Evolutionary conservation across 2,329 filamentous ascomycete genomes (phyloP).

Genomic region (Fusarium verrucosum): DNA sequence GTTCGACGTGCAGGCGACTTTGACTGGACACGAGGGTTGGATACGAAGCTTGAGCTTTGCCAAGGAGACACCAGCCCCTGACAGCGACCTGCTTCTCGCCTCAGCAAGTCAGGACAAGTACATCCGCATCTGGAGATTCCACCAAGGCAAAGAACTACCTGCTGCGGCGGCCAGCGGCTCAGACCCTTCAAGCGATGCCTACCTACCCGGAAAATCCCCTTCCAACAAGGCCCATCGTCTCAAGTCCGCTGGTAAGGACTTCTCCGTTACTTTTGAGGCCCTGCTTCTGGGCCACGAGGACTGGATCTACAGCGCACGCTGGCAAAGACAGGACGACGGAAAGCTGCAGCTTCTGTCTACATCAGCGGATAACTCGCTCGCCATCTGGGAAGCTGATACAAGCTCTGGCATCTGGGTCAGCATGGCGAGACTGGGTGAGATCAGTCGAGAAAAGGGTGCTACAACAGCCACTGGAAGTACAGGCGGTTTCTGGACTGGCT

Average conservation of each 20-base stretch:
- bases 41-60: conserved; percentile 85
- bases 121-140: conserved; percentile 89
- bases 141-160: conserved; percentile 72
- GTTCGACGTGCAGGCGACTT: conserved; percentile 78
- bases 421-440: conserved; percentile 85
- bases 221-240: conserved; percentile 91
- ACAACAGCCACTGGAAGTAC: conserved; percentile 96
- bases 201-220: conserved; percentile 74
- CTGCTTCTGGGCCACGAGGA: conserved; percentile 95
- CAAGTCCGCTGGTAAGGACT: conserved; percentile 67
- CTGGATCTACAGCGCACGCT: conserved; percentile 92
- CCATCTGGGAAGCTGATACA: conserved; percentile 89
- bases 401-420: conserved; percentile 92
- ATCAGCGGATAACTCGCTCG: conserved; percentile 93
- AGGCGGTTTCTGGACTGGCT: conserved; percentile 94
- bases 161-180: conserved; percentile 61
- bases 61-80: conserved; percentile 62
- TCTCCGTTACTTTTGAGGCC: conserved; percentile 91
- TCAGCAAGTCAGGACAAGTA: conserved; percentile 99
- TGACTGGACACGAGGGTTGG: conserved; percentile 95
- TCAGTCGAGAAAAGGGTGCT: conserved; percentile 92
- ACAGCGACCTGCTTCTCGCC: conserved; percentile 80
- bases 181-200: conserved; percentile 66
- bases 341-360: conserved; percentile 82
- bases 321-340: conserved; percentile 65